Percentiles rank a stretch among this genome's conserved stretches.
Evolutionary conservation across 2,329 filamentous ascomycete species (phyloP).

Genomic region (Talaromyces albobiverticillius): DNA sequence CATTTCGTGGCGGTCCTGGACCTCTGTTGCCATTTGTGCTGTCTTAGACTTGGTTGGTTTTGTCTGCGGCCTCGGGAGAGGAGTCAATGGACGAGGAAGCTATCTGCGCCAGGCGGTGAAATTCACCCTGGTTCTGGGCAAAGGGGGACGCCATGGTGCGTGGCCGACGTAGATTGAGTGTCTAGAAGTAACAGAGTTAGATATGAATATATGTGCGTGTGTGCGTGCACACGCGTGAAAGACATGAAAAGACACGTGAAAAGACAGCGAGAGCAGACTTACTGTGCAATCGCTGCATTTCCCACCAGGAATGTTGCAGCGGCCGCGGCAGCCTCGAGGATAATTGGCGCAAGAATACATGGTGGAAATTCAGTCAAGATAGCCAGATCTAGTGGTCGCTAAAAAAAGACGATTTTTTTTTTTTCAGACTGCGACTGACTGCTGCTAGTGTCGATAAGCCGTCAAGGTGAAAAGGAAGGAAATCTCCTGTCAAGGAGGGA

Average conservation of each 20-base stretch:
- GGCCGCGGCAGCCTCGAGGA: conserved; percentile 47
- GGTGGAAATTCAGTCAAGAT: conserved; percentile 2
- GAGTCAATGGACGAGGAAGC: conserved; percentile 3
- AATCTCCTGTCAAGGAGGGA: conserved; percentile 10
- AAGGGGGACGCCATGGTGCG: conserved; percentile 12
- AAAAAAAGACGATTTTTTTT: neutral
- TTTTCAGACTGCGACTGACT: neutral
- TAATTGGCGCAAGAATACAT: conserved; percentile 51
- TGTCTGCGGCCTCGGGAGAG: conserved; percentile 13
- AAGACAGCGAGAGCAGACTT: too few relatives aligned
- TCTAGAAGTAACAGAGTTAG: neutral
- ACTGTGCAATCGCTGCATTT: conserved; percentile 47
- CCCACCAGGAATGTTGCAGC: conserved; percentile 40
- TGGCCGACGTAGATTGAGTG: conserved; percentile 16
- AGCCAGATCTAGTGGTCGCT: conserved; percentile 5
- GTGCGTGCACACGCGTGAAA: too few relatives aligned
- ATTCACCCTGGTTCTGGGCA: conserved; percentile 15
- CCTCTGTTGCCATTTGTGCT: neutral
- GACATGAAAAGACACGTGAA: neutral
- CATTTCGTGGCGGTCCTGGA: neutral
- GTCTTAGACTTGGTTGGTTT: conserved; percentile 13
- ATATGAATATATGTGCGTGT: neutral
- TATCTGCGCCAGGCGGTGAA: conserved; percentile 10
- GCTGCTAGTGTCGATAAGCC: neutral
- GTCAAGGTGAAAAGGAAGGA: conserved; percentile 10